Conservation (phyloP, 768 basidiomycete genomes). For the Pleurotus salmoneostramineus region DNA sequence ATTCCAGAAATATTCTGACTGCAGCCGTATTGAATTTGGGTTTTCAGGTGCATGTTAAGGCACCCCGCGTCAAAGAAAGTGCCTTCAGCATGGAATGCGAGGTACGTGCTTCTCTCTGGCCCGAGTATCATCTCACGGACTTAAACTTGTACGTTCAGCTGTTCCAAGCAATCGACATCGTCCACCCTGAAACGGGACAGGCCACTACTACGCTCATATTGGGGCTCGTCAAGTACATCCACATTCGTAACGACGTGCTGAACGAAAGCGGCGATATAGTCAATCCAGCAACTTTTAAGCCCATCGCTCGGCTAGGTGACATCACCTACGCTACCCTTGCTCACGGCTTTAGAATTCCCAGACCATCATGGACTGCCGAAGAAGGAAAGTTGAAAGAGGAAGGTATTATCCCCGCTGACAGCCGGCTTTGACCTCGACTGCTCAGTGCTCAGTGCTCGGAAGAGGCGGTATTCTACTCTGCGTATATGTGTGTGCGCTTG, state of each 20-base stretch:
- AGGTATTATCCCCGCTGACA: constrained; percentile 21
- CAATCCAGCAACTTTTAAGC: constrained; percentile 44
- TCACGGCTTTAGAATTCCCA: constrained; percentile 55
- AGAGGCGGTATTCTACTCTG: too few species aligned
- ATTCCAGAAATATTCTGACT: too few species aligned
- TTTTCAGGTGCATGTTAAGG: constrained; percentile 38
- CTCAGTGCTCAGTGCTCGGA: too few species aligned
- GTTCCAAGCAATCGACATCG: constrained; percentile 36
- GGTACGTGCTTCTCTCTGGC: constrained; percentile 17
- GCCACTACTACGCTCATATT: constrained; percentile 41
- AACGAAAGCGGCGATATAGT: constrained; percentile 31
- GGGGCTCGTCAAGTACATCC: constrained; percentile 52
- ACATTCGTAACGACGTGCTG: constrained; percentile 54
- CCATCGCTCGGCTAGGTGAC: constrained; percentile 51
- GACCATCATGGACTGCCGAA: constrained; percentile 45
- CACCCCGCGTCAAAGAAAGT: constrained; percentile 59
- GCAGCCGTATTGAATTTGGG: not conserved
- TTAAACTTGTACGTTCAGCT: constrained; percentile 33
- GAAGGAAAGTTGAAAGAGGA: constrained; percentile 51
- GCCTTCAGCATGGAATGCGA: constrained; percentile 65
- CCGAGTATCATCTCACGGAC: not conserved
- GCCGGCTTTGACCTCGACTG: too few species aligned
- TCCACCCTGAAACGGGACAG: constrained; percentile 29
- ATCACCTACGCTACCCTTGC: constrained; percentile 37
- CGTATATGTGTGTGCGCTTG: too few species aligned